Conservation (phyloP, 2,329 filamentous ascomycete species). For the Colletotrichum lupini region DNA sequence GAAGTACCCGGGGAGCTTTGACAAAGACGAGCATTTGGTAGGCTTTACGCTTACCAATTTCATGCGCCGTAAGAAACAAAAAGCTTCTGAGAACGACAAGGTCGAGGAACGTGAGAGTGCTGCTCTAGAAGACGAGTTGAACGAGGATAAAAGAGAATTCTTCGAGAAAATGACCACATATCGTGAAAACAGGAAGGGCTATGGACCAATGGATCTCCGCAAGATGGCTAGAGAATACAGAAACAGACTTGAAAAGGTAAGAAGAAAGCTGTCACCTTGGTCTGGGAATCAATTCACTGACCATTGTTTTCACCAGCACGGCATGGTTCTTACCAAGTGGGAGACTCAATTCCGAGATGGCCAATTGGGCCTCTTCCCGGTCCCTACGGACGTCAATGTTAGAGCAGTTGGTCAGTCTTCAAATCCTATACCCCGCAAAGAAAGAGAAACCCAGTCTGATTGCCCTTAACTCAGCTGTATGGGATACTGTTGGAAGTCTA, state of each 20-base stretch:
- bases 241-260: slow-evolving; percentile 23
- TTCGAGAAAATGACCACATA: slow-evolving; percentile 1
- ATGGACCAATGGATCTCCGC: background rate
- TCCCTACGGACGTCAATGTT: slow-evolving; percentile 1
- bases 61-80: background rate
- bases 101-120: background rate
- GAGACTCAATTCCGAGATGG: slow-evolving; percentile 1
- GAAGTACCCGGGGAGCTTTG: background rate
- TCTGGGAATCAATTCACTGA: background rate
- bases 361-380: background rate
- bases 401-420: slow-evolving; percentile 17
- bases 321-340: slow-evolving; percentile 21
- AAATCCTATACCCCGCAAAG: rapidly evolving
- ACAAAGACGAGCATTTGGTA: slow-evolving; percentile 16
- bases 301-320: background rate
- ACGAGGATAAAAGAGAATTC: slow-evolving; percentile 7
- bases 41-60: slow-evolving; percentile 23
- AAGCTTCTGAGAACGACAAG: background rate
- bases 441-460: background rate
- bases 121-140: background rate
- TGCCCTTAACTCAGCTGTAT: slow-evolving; percentile 51
- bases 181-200: background rate
- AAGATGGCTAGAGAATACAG: slow-evolving; percentile 15
- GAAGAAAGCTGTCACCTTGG: background rate
- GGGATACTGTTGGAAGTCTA: slow-evolving; percentile 60